Base-by-base conservation (phyloP, 1,139 yeast genomes). In the Scheffersomyces titani region DNA sequence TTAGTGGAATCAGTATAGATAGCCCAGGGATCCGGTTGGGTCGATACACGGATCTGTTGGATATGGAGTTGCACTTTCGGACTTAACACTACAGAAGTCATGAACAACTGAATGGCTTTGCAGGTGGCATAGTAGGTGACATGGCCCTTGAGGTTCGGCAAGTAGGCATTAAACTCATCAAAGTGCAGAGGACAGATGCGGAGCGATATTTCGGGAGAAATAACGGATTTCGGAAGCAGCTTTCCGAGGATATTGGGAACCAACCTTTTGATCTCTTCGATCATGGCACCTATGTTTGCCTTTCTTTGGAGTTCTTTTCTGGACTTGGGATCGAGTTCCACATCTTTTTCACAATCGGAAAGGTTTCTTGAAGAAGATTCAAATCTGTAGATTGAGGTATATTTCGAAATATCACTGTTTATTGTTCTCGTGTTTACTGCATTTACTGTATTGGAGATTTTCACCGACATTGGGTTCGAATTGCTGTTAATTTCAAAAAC, bases 111-210 rank as follows among this genome's bases (percentile, higher is more conserved):
- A 2, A 87, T 67, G 0, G 90, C 80, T 63, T 83, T 84, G 52
- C 80, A 69, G 1, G 86, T 72, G 2, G 89, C 77, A 54, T 77
- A 78, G 69, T 87, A 88, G 7, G 89, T 78, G 5, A 78, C 78
- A 44, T 76, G 77, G 3, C 97, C 96, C 55, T 80, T 81, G 44
- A 90, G 75, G 16, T 77, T 73, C 3, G 96, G 94, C 22, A 88
- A 68, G 59, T 81, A 82, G 0, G 87, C 81, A 54, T 82, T 82
- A 47, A 70, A 62, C 55, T 73, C 80, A 55, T 75, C 74, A 55
- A 77, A 73, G 57, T 87, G 82, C 3, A 83, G 80, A 0, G 96
- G 97, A 55, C 89, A 78, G 3, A 91, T 72, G 45, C 90, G 73
- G 30, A 91, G 75, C n/a, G 78, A 70, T 7, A 91, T 78, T 47